Percentiles rank a stretch among this genome's conserved stretches.
These are phyloP conservation scores for Xylaria intraflava DNA, from an alignment of 495 filamentous ascomycete species.

Conservation along the genomic window DNA sequence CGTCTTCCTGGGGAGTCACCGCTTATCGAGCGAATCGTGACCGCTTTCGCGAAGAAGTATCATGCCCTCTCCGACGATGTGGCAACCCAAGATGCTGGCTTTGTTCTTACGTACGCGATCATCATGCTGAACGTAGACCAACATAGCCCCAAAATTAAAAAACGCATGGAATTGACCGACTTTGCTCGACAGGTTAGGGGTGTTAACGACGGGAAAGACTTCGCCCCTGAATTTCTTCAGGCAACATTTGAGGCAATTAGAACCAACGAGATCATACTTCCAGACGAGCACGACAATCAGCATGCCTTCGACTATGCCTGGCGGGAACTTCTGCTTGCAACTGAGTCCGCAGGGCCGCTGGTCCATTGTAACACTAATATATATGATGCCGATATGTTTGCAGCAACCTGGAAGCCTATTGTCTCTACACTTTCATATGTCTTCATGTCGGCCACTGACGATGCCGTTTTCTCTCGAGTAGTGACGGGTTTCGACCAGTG, in stretches of 20 bases:
- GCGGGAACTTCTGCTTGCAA: conserved; percentile 87
- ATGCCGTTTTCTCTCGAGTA: conserved; percentile 90
- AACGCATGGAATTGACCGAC: conserved; percentile 73
- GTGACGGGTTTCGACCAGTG: conserved; percentile 95
- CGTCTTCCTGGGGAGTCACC: conserved; percentile 87
- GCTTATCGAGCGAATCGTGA: conserved; percentile 90
- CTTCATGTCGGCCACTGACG: conserved; percentile 97
- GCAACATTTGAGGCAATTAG: conserved; percentile 88
- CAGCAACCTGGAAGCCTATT: conserved; percentile 90
- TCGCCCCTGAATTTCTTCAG: conserved; percentile 77
- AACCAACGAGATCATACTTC: conserved; percentile 88
- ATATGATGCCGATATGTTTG: conserved; percentile 96
- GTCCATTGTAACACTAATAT: conserved; percentile 84
- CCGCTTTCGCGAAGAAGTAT: conserved; percentile 79
- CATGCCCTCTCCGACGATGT: conserved; percentile 72
- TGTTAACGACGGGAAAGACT: conserved; percentile 80
- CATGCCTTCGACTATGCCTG: conserved; percentile 96
- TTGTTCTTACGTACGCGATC: conserved; percentile 87
- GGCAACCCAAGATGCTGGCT: conserved; percentile 82
- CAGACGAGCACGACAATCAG: conserved; percentile 93
- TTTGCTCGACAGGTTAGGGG: conserved; percentile 86
- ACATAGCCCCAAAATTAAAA: conserved; percentile 89
- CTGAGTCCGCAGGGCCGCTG: conserved; percentile 65
- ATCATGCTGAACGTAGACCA: conserved; percentile 94
- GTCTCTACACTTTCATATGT: conserved; percentile 94